phyloP scores from a whole-genome alignment of 495 filamentous ascomycete species.

The Penicillium paxilli region DNA sequence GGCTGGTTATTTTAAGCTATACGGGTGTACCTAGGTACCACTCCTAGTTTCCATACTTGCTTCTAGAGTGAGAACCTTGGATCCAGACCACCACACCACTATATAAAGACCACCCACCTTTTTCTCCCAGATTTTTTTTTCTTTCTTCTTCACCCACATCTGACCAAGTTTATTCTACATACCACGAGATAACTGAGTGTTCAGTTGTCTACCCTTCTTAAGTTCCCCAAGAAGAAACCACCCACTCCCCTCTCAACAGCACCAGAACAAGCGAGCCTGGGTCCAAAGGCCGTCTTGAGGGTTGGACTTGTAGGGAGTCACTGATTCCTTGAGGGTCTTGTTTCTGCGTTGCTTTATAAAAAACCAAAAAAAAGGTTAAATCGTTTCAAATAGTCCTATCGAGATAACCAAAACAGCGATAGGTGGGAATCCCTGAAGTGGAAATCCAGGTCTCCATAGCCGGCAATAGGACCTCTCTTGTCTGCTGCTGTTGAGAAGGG shows the following conservation, averaged over 20 bases:
- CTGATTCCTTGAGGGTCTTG: constrained; percentile 7
- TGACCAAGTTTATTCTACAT: neutral
- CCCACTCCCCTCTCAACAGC: neutral
- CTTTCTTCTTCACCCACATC: neutral
- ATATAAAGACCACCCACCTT: neutral
- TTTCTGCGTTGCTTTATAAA: constrained; percentile 10
- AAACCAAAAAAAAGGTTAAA: constrained; percentile 6
- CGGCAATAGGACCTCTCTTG: constrained; percentile 7
- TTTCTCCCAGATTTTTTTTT: neutral
- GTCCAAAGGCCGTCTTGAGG: constrained; percentile 6
- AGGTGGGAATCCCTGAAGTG: constrained; percentile 15
- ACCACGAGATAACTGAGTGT: neutral
- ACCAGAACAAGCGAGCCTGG: constrained; percentile 7
- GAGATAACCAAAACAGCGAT: constrained; percentile 6
- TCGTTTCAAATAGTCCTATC: constrained; percentile 2
- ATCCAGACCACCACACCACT: too few relatives aligned
- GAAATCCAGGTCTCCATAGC: constrained; percentile 13
- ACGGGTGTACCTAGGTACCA: too few relatives aligned
- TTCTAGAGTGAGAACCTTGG: too few relatives aligned
- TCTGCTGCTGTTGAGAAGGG: neutral
- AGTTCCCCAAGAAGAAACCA: constrained; percentile 6
- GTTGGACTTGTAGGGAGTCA: constrained; percentile 17
- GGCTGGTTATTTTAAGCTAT: too few relatives aligned
- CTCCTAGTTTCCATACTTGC: too few relatives aligned
- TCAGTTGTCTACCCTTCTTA: neutral